Base-by-base conservation (phyloP, 108 stramenopile genomes). In the Pseudonitzschia multiseries region DNA sequence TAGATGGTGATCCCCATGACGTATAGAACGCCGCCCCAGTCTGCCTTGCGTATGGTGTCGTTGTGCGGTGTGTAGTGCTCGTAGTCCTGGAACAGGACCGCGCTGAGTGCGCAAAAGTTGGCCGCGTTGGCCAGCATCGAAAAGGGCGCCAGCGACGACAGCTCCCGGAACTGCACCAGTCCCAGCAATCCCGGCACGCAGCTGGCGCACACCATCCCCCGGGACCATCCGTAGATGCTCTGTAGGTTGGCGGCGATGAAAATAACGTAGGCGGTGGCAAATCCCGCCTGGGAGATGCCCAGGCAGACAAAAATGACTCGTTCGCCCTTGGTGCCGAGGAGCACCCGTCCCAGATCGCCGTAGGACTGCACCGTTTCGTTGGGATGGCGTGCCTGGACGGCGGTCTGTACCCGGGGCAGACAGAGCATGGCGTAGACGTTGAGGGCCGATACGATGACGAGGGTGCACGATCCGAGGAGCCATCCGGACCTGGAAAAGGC, bases 221-320 rank as follows among this genome's bases (percentile, higher is more conserved):
- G 66, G 17, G 77, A 59, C 20, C 75, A 41, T 1, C 76, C 68
- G 1, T 76, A 62, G 27, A 89, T 79, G 54, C 71, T 85, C 26
- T 79, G 68, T 0, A 92, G 61, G 70, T 92, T 92, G n/a, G 87
- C 87, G 0, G 89, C 84, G 40, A 93, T 89, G 60, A 93, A 93
- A 63, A 89, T 93, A 22, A 93, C 69, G 69, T 93, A 93, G 15
- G 89, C 89, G 21, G 89, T 93, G 13, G 89, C 92, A 75, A 93
- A 93, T 13, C 92, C 87, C 12, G 81, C 85, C 70, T 93, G 92
- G 53, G 68, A 72, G n/a, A 90, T 75, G 9, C 81, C 87, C 54
- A 93, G 69, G 68, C 89, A 93, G 8, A 84, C 61, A 79, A 88
- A 86, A 27, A 93, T 89, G 13, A 89, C 12, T 0, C 56, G 33